These are phyloP conservation scores for Suillus decipiens DNA, from an alignment of 768 basidiomycete genomes.

Conservation along the genomic window DNA sequence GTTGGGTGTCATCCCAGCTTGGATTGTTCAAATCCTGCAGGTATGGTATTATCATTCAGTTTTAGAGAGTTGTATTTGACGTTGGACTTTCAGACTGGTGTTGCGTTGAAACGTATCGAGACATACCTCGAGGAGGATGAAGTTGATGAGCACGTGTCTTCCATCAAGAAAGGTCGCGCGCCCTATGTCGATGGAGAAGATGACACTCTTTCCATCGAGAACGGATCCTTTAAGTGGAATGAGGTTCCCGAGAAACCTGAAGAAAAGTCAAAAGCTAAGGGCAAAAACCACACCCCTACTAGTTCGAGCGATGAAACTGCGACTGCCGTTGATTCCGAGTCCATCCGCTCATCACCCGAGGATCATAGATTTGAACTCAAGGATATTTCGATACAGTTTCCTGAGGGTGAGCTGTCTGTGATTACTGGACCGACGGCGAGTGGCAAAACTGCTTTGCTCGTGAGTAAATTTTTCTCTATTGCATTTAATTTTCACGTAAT, in stretches of 20 bases:
- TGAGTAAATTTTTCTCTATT: conserved; percentile 14
- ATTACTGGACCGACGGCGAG: conserved; percentile 50
- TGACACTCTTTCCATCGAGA: conserved; percentile 47
- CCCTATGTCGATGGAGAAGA: conserved; percentile 22
- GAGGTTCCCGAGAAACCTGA: conserved; percentile 40
- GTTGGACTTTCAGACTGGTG: conserved; percentile 42
- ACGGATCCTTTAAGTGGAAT: conserved; percentile 60
- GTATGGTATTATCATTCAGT: conserved; percentile 18
- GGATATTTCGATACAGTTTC: conserved; percentile 49
- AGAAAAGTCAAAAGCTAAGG: conserved; percentile 26
- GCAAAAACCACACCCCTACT: conserved; percentile 6
- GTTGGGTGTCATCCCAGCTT: conserved; percentile 77
- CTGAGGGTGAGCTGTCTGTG: conserved; percentile 46
- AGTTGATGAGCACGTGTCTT: conserved; percentile 59
- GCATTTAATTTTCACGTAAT: not conserved
- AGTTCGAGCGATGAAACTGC: conserved; percentile 13
- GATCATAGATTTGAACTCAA: conserved; percentile 43
- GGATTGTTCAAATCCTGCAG: conserved; percentile 77
- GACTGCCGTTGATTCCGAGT: conserved; percentile 19
- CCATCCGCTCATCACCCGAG: conserved; percentile 16
- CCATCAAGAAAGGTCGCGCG: conserved; percentile 43
- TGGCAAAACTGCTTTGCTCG: conserved; percentile 51
- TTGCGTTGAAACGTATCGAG: conserved; percentile 61
- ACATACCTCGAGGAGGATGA: conserved; percentile 64
- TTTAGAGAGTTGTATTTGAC: not conserved